These are phyloP conservation scores for Parathielavia hyrcaniae DNA, from an alignment of 495 filamentous ascomycete species.

Conservation along the genomic window DNA sequence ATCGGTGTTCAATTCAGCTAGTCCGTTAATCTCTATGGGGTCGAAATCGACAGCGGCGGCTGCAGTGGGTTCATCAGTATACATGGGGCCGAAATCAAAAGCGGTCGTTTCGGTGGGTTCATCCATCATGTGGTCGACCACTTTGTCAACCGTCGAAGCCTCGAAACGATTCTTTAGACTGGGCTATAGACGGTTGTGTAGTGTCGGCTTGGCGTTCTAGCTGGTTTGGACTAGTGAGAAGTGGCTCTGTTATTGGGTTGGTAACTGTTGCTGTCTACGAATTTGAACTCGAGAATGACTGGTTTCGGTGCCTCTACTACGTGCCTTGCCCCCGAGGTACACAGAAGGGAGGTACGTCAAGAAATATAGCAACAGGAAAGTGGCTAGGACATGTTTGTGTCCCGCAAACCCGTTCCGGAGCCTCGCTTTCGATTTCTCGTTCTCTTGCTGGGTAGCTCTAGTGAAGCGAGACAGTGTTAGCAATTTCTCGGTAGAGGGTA, in stretches of 20 bases:
- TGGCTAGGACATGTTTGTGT: neutral
- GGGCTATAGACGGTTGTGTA: neutral
- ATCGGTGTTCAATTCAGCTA: slow-evolving; percentile 5
- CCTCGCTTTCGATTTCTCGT: slow-evolving; percentile 4
- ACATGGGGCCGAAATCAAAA: neutral
- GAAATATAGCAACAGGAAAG: neutral
- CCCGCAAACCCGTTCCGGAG: slow-evolving; percentile 1
- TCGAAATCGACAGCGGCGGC: slow-evolving; percentile 5
- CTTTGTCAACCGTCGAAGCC: slow-evolving; percentile 7
- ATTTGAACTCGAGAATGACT: neutral
- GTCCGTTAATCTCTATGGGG: slow-evolving; percentile 12
- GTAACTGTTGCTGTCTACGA: neutral
- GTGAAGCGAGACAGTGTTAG: neutral
- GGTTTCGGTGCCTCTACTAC: neutral
- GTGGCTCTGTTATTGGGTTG: slow-evolving; percentile 1
- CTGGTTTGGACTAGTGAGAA: neutral
- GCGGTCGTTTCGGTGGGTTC: neutral
- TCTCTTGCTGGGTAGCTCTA: neutral
- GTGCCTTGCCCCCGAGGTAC: too few relatives aligned
- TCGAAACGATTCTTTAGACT: slow-evolving; percentile 2
- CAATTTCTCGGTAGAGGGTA: neutral
- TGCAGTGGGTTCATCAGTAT: slow-evolving; percentile 4
- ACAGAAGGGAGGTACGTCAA: slow-evolving; percentile 5
- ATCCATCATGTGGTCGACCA: neutral
- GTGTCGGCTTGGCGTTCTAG: neutral